Base-by-base conservation (phyloP, 768 basidiomycete species). In the Pleurotus tuber-regium region DNA sequence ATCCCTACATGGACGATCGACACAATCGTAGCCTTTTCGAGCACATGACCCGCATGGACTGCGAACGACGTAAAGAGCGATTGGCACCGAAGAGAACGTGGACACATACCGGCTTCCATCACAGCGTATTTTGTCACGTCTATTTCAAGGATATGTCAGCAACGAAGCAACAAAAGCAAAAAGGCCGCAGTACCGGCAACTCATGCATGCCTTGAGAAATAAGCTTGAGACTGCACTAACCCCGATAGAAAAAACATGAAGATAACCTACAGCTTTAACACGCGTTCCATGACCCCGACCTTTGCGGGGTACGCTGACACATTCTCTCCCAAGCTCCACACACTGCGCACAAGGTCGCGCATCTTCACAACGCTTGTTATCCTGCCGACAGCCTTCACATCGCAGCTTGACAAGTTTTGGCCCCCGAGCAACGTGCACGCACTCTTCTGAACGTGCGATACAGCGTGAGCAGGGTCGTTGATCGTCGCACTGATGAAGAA, bases 381-480 rank as follows among this genome's bases (percentile, higher is more conserved):
- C 73, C 55, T 70, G 68, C 54, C 82, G 66, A 59, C 83, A 85
- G 10, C 67, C 71, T 58, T 82, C 82, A 54, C 83, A 86, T 18
- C 83, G 79, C 46, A 82, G 63, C 54, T 79, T 82, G 51, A 81
- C 76, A 16, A 76, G 71, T 61, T 84, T 84, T 2, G 80, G 79
- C 9, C 74, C 75, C 10, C 79, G 76, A n/a, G 66, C 67, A 8
- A 83, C 70, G 53, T 82, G 81, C 14, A 84, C 57, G 58, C 84
- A 86, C 35, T 76, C 74, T 58, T 82, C 79, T 2, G 67, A 66
- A 23, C 82, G 74, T 14, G 74, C 67, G 25, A 82, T 64, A 58
- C 84, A 86, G 29, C 83, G 77, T 53, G 74, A 70, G 62, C 83
- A 85, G 10, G 84, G 84, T 18, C 82, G 76, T 54, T 82, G 75